Evolutionary conservation across 1,139 yeast genomes (phyloP).

Genomic region (Candida sp.): DNA sequence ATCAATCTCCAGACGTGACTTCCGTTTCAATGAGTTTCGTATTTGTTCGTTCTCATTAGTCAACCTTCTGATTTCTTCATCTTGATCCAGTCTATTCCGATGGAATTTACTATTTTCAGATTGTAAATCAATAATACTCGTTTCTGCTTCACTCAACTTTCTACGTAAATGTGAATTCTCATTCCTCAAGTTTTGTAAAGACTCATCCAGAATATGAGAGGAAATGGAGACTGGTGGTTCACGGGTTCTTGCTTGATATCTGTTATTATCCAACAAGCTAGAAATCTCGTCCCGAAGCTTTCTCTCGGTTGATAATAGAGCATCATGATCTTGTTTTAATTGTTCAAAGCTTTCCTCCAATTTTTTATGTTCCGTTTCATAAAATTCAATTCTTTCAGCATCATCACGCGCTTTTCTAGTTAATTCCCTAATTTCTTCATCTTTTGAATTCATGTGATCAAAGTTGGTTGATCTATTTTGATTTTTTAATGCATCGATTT

Average conservation of each 20-base stretch:
- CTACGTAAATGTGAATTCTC: not conserved
- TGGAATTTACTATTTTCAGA: not conserved
- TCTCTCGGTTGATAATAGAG: not conserved
- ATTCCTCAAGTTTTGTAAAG: not conserved
- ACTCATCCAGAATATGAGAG: not conserved
- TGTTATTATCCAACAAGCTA: not conserved
- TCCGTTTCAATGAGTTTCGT: not conserved
- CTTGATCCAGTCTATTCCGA: not conserved
- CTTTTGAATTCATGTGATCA: not conserved
- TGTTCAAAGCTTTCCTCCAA: constrained; percentile 9
- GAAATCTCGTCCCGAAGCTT: not conserved
- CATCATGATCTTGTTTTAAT: constrained; percentile 6
- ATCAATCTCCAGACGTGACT: not conserved
- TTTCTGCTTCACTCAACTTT: not conserved
- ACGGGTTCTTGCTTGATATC: not conserved
- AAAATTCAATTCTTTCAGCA: constrained; percentile 17
- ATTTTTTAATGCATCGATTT: constrained; percentile 19
- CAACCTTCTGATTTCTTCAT: not conserved
- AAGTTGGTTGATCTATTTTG: not conserved
- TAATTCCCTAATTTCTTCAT: constrained; percentile 17
- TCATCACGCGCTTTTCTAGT: constrained; percentile 7
- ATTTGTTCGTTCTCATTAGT: not conserved
- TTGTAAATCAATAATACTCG: not conserved
- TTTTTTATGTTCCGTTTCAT: constrained; percentile 23
- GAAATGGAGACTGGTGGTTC: not conserved